These are phyloP conservation scores for Dendrobium nobile DNA, from an alignment of 106 monocot genomes.

Conservation along the genomic window DNA sequence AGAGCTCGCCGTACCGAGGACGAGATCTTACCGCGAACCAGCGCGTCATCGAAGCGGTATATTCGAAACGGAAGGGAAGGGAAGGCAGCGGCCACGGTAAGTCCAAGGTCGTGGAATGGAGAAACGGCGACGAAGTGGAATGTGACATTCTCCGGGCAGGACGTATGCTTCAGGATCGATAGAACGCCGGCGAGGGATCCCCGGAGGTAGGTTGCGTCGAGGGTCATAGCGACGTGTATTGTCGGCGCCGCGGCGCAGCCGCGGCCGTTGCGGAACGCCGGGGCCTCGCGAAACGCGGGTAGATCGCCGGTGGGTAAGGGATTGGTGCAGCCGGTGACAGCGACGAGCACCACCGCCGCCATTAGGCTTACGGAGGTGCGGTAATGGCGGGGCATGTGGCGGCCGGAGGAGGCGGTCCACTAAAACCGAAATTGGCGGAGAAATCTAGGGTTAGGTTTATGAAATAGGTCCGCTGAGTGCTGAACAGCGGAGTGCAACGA, in stretches of 20 bases:
- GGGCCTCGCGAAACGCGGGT: constrained; percentile 47
- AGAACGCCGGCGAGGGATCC: constrained; percentile 71
- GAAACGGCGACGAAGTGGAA: constrained; percentile 55
- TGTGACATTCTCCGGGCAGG: constrained; percentile 51
- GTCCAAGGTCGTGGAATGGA: constrained; percentile 21
- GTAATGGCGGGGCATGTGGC: neutral
- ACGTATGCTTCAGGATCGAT: constrained; percentile 50
- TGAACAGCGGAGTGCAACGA: neutral
- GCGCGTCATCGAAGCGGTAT: constrained; percentile 56
- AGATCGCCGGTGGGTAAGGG: constrained; percentile 3
- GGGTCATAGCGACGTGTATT: constrained; percentile 84
- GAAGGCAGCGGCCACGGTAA: constrained; percentile 33
- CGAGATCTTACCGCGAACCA: constrained; percentile 63
- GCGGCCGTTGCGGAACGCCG: constrained; percentile 57
- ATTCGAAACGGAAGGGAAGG: constrained; percentile 55
- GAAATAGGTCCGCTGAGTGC: neutral
- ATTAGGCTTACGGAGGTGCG: neutral
- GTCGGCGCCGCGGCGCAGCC: constrained; percentile 25
- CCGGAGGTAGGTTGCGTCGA: constrained; percentile 83
- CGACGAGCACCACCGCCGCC: neutral
- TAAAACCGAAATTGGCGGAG: no score
- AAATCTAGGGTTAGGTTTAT: neutral
- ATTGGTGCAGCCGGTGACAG: no score
- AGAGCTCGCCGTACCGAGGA: constrained; percentile 86
- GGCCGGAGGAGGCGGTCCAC: neutral